Base-by-base conservation (phyloP, 106 monocot species). In the Allium sativum region DNA sequence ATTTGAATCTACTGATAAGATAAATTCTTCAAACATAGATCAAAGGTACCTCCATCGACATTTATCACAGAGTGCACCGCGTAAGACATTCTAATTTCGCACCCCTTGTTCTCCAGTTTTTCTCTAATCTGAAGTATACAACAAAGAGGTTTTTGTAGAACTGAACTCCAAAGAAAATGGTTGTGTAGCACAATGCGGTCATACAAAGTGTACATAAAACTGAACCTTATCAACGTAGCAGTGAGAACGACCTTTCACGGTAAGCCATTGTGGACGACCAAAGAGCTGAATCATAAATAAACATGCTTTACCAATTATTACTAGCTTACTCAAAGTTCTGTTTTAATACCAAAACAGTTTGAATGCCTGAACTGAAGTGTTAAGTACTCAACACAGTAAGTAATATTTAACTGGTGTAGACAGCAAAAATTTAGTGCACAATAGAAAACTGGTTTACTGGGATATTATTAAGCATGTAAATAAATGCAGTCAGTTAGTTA, bases 221-320 rank as follows among this genome's bases (percentile, higher is more conserved):
- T 4, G 13, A 21, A 95, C 94, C 90, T 87, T 90, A 31, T 71
- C 66, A 3, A 95, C 81, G 68, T 90, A 95, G 44, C 44, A 15
- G 45, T 81, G 86, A 12, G 90, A 95, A 48, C 90, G 86, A n/a
- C 61, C 19, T 59, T 82, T 95, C 9, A 90, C 77, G 7, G 95
- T 95, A 19, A 90, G 82, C 87, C 95, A 96, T 65, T 87, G 95
- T 21, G 95, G 95, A 4, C 87, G 86, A 47, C 84, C 84, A 67
- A 90, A 95, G 19, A 90, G 72, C 95, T 96, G 73, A 72, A 67
- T 13, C n/a, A 21, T 12, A 52, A 16, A 31, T 14, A 58, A 58
- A 58, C 11, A 10, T 12, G 48, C 3, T 12, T 12, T 50, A 5
- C 48, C 48, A 50, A 11, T 8, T 50, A 15, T 2, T 50, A 15